Evolutionary conservation across 2,329 filamentous ascomycete species (phyloP).

Genomic region (Akanthomyces lecanii): DNA sequence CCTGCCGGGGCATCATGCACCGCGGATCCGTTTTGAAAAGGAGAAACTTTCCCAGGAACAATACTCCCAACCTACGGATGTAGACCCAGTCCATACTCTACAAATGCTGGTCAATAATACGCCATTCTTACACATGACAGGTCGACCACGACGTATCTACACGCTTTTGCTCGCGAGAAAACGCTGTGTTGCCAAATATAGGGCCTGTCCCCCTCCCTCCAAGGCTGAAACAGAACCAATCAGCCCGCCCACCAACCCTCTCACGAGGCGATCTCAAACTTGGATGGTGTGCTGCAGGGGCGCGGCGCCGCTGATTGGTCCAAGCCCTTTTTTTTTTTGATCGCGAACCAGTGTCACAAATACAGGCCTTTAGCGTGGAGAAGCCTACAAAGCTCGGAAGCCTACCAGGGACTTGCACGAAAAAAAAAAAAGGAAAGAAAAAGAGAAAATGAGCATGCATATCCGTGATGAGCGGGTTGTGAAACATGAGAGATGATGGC

Average conservation of each 20-base stretch:
- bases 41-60: neutral
- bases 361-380: neutral
- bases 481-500: no score
- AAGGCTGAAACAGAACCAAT: slow-evolving; percentile 15
- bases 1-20: neutral
- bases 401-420: neutral
- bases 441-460: neutral
- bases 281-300: neutral
- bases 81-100: neutral
- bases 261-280: slow-evolving; percentile 1
- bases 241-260: neutral
- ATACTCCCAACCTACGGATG: neutral
- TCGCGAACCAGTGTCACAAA: slow-evolving; percentile 7
- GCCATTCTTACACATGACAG: slow-evolving; percentile 7
- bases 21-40: neutral
- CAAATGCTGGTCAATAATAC: neutral
- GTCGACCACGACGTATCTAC: neutral
- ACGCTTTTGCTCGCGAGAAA: neutral
- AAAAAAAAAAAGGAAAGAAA: neutral
- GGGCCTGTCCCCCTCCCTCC: neutral
- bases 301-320: slow-evolving; percentile 3
- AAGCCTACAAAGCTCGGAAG: no score
- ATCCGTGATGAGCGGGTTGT: no score
- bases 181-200: neutral
- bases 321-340: neutral